A percentile compares a stretch with the other conserved stretches of the same genome.
Conservation (phyloP, 2,329 filamentous ascomycete genomes). For the Xylaria sp. region DNA sequence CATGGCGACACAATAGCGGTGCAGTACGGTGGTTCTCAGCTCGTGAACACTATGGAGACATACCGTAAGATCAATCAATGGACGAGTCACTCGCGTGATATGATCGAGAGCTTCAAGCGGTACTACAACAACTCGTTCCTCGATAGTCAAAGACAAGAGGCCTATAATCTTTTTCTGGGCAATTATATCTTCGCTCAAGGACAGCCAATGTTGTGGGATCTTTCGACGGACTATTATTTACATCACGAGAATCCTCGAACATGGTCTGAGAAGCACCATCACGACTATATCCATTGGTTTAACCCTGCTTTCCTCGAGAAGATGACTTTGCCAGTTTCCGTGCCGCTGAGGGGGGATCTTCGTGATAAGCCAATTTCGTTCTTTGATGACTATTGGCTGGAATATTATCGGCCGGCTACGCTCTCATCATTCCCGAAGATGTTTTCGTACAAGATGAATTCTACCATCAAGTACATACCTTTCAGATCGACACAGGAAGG, state of each 20-base stretch:
- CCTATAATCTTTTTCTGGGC: conserved; percentile 95
- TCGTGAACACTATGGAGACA: conserved; percentile 99
- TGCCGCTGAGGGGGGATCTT: conserved; percentile 52
- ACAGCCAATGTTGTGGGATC: conserved; percentile 96
- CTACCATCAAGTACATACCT: conserved; percentile 83
- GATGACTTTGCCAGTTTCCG: conserved; percentile 64
- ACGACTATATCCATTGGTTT: conserved; percentile 91
- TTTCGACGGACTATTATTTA: conserved; percentile 93
- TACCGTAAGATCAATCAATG: conserved; percentile 99
- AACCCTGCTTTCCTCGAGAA: conserved; percentile 76
- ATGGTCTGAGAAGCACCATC: conserved; percentile 70
- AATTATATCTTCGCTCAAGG: conserved; percentile 91
- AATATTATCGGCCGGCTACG: conserved; percentile 91
- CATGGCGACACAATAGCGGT: conserved; percentile 98
- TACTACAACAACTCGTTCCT: conserved; percentile 99
- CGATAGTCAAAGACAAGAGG: conserved; percentile 96
- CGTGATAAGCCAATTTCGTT: conserved; percentile 62
- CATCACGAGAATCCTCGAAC: conserved; percentile 86
- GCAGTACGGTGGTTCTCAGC: conserved; percentile 95
- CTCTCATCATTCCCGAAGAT: conserved; percentile 92
- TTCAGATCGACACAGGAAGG: conserved; percentile 77
- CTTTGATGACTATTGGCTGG: conserved; percentile 96
- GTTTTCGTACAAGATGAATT: conserved; percentile 92
- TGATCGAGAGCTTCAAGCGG: conserved; percentile 98
- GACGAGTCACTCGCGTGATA: conserved; percentile 96